Base-by-base conservation (phyloP, 2,329 filamentous ascomycete species). In the Alternaria gansuensis region DNA sequence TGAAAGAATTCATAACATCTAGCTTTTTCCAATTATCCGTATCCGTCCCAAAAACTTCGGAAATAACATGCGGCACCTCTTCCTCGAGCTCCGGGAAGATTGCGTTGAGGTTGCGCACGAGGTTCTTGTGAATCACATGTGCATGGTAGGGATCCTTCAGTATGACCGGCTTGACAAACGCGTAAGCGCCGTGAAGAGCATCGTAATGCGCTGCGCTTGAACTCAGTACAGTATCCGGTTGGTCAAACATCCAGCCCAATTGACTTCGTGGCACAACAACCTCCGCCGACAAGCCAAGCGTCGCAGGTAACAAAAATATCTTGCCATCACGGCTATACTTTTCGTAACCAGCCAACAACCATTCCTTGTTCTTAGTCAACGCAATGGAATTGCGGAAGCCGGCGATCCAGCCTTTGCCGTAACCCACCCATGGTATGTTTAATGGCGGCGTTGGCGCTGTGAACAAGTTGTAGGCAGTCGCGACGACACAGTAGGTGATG, bases 191-290 rank as follows among this genome's bases (percentile, higher is more conserved):
- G 24, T 74, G 67, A n/a, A 82, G 63, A 0, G 59, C 23, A 31
- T 81, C 77, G 53, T 76, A 76, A 54, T 81, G 78, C 11, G 75
- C 72, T 11, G 69, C 76, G 10, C 63, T 63, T 3, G 71, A 70
- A 51, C 73, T 79, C 10, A 80, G 65, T n/a, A 80, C 65, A 29
- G 65, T 57, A 50, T 82, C 80, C 2, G 81, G 78, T 53, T 81
- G 76, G 29, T 79, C 76, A 17, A 81, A 64, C 44, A 82, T 71
- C 80, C 80, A 82, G 14, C 53, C 40, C 51, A 79, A 66, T 41
- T 78, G 71, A 4, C 69, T 71, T 6, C 50, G 60, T 10, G 78
- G 78, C 5, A 80, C 57, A 4, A 80, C 61, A 34, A 79, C 54
- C 59, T 75, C 73, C 3, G 70, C 60, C 14, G 48, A 31, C 49